These are phyloP conservation scores for Monosporozyma aerobia DNA, from an alignment of 805 yeast genomes.

Conservation along the genomic window DNA sequence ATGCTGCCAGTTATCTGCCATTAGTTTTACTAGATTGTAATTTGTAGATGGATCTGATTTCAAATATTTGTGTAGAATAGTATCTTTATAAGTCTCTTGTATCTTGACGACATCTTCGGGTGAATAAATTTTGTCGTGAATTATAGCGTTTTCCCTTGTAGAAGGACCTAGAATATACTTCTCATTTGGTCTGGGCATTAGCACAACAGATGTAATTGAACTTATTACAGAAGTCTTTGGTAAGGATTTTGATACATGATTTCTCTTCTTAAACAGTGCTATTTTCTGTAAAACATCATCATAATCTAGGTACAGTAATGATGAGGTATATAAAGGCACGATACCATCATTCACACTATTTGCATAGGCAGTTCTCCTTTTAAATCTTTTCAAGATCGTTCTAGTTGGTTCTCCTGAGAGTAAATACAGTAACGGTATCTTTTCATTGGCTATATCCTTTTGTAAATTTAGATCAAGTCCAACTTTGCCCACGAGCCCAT, in stretches of 20 bases:
- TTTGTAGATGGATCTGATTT: constrained; percentile 41
- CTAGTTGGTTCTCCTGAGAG: constrained; percentile 58
- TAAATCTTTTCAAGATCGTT: constrained; percentile 43
- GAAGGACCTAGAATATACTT: constrained; percentile 50
- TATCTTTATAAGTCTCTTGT: constrained; percentile 16
- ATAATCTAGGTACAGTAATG: constrained; percentile 59
- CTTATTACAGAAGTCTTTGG: constrained; percentile 51
- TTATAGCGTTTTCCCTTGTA: constrained; percentile 42
- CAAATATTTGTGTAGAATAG: constrained; percentile 11
- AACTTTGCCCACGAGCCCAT: constrained; percentile 70
- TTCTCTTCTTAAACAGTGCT: constrained; percentile 20
- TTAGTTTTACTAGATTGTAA: constrained; percentile 68
- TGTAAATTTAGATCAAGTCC: constrained; percentile 68
- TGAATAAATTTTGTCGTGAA: constrained; percentile 54
- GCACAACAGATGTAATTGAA: constrained; percentile 48
- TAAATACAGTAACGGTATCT: constrained; percentile 45
- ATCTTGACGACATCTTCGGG: constrained; percentile 30
- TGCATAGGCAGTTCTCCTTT: constrained; percentile 62
- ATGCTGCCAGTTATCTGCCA: constrained; percentile 82
- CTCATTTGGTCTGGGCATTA: constrained; percentile 54
- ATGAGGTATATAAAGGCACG: constrained; percentile 68
- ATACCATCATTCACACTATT: constrained; percentile 73
- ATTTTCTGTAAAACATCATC: constrained; percentile 32
- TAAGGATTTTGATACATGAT: constrained; percentile 1
- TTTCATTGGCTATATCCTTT: constrained; percentile 32